Evolutionary conservation across 2,329 filamentous ascomycete species (phyloP).

Genomic region (Coleophoma cylindrospora): DNA sequence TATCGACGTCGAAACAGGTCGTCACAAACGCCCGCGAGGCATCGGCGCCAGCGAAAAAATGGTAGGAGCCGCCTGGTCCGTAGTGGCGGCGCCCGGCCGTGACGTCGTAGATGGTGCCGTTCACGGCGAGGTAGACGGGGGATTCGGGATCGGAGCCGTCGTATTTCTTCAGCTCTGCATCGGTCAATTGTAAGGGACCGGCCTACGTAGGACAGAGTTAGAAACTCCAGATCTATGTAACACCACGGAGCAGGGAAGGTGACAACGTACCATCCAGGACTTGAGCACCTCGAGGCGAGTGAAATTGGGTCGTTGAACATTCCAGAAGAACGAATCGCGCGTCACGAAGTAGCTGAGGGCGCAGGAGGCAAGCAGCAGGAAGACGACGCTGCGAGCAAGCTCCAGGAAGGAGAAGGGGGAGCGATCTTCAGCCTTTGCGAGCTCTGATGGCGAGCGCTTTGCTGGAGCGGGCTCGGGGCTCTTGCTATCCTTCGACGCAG

Average conservation of each 20-base stretch:
- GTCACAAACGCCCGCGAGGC: conserved; percentile 87
- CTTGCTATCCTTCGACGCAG: conserved; percentile 2
- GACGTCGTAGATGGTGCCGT: conserved; percentile 83
- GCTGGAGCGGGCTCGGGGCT: not conserved
- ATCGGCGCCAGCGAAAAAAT: conserved; percentile 81
- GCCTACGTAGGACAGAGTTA: too few relatives aligned
- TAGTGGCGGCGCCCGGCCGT: conserved; percentile 64
- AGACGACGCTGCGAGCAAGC: conserved; percentile 19
- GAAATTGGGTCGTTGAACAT: conserved; percentile 19
- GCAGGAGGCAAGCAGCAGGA: conserved; percentile 17
- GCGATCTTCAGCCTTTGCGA: conserved; percentile 20
- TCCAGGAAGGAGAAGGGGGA: conserved; percentile 18
- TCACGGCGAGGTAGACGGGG: conserved; percentile 87
- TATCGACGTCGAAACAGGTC: conserved; percentile 78
- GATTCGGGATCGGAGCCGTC: conserved; percentile 70
- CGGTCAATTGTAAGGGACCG: conserved; percentile 64
- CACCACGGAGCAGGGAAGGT: not conserved
- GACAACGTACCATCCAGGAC: conserved; percentile 17
- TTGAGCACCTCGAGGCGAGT: conserved; percentile 14
- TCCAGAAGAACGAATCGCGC: conserved; percentile 22
- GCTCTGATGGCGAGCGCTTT: conserved; percentile 1
- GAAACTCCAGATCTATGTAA: too few relatives aligned
- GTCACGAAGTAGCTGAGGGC: conserved; percentile 25
- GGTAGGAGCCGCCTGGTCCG: conserved; percentile 81
- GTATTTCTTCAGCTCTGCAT: conserved; percentile 66